Percentiles rank a stretch among this genome's conserved stretches.
Evolutionary conservation across 148 eudicot species (phyloP).

Genomic region (Silene latifolia): DNA sequence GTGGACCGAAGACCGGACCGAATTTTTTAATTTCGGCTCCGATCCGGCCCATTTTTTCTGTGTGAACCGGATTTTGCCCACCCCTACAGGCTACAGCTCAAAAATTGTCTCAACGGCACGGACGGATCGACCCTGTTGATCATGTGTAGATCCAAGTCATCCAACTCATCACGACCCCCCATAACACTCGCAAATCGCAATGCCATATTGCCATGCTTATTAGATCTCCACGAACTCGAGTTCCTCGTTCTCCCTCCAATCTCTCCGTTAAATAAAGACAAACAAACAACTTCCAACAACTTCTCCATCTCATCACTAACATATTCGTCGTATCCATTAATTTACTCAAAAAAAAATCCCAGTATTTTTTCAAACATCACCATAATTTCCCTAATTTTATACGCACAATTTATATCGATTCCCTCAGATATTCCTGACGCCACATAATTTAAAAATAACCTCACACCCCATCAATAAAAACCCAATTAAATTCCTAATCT

Average conservation of each 20-base stretch:
- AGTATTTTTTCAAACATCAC: not conserved
- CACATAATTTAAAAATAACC: not conserved
- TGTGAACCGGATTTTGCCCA: too few species aligned
- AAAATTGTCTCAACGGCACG: too few species aligned
- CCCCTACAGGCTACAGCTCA: too few species aligned
- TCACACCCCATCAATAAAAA: not conserved
- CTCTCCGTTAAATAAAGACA: not conserved
- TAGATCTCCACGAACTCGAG: slow-evolving; percentile 23
- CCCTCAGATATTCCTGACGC: not conserved
- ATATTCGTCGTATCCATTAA: not conserved
- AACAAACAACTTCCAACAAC: not conserved
- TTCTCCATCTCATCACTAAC: not conserved
- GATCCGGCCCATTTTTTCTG: too few species aligned
- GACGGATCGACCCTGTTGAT: too few species aligned
- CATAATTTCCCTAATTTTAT: too few species aligned
- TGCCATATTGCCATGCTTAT: too few species aligned
- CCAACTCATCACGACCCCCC: too few species aligned
- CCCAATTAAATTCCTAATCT: not conserved
- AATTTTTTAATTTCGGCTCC: too few species aligned
- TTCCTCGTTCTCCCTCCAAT: slow-evolving; percentile 20
- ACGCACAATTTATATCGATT: not conserved
- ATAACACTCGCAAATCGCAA: too few species aligned
- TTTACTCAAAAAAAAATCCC: not conserved
- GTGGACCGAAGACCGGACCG: too few species aligned
- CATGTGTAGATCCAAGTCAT: too few species aligned